A percentile compares a stretch with the other conserved stretches of the same genome.
phyloP scores from a whole-genome alignment of 805 yeast species.

The Scheffersomyces spartinae region DNA sequence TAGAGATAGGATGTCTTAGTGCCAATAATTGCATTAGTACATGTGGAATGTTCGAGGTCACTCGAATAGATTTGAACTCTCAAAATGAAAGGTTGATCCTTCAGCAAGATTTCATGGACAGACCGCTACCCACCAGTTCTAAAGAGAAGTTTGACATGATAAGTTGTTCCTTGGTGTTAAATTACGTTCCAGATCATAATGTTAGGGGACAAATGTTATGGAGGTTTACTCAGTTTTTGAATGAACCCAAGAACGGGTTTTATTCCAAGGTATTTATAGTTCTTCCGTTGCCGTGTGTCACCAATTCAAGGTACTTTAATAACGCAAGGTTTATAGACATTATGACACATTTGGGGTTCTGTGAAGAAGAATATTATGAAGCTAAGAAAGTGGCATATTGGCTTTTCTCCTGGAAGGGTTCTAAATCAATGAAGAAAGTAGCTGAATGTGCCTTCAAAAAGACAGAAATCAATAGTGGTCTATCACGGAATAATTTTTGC shows the following conservation, averaged over 20 bases:
- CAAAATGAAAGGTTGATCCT: constrained; percentile 61
- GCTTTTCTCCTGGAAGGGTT: constrained; percentile 42
- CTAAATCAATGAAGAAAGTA: constrained; percentile 3
- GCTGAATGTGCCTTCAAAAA: constrained; percentile 26
- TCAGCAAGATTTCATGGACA: constrained; percentile 77
- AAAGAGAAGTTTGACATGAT: constrained; percentile 48
- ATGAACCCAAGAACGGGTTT: constrained; percentile 24
- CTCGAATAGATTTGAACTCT: constrained; percentile 69
- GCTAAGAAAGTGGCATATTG: constrained; percentile 69
- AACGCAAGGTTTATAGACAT: constrained; percentile 30
- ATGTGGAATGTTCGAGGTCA: constrained; percentile 40
- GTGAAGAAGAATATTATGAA: constrained; percentile 32
- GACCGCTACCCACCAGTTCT: constrained; percentile 42
- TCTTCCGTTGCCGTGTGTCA: constrained; percentile 77
- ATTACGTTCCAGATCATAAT: constrained; percentile 68
- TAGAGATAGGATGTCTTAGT: constrained; percentile 80
- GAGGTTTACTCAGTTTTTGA: constrained; percentile 46
- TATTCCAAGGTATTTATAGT: no score
- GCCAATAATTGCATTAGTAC: constrained; percentile 58
- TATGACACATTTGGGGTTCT: constrained; percentile 52
- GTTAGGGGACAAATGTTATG: constrained; percentile 71
- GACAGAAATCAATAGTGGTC: constrained; percentile 43
- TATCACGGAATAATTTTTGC: constrained; percentile 60
- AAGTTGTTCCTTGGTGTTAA: constrained; percentile 79
- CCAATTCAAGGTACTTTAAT: constrained; percentile 71